A percentile compares a stretch with the other conserved stretches of the same genome.
Conservation (phyloP, 257 asterid genomes). For the Dorcoceras hygrometricum region DNA sequence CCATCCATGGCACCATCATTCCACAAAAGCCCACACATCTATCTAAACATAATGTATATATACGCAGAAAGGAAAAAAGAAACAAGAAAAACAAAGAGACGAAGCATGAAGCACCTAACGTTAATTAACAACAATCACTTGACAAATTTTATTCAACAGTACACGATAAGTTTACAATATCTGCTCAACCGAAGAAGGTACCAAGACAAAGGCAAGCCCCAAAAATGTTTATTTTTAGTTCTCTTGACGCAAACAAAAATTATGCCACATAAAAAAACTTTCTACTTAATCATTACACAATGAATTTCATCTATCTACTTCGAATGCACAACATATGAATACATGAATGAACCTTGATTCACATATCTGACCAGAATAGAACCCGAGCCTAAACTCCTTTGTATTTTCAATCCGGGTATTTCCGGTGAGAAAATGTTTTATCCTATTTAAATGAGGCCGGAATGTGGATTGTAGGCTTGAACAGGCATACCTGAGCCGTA, state of each 20-base stretch:
- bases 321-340: constrained; percentile 37
- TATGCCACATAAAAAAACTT: constrained; percentile 15
- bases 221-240: constrained; percentile 19
- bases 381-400: constrained; percentile 14
- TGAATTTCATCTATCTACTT: constrained; percentile 31
- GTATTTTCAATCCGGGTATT: neutral
- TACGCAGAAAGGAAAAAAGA: no score
- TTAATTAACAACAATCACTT: neutral
- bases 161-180: neutral
- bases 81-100: no score
- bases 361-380: constrained; percentile 16
- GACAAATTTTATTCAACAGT: neutral
- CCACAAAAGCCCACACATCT: no score
- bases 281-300: constrained; percentile 36
- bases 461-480: constrained; percentile 47
- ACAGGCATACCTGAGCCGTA: constrained; percentile 49
- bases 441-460: constrained; percentile 41
- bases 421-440: constrained; percentile 10
- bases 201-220: constrained; percentile 6
- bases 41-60: no score
- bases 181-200: neutral
- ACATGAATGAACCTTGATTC: constrained; percentile 17
- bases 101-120: no score
- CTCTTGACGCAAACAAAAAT: constrained; percentile 14
- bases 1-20: no score